Evolutionary conservation across 2,329 filamentous ascomycete species (phyloP).

Genomic region (Ascochyta lentis): DNA sequence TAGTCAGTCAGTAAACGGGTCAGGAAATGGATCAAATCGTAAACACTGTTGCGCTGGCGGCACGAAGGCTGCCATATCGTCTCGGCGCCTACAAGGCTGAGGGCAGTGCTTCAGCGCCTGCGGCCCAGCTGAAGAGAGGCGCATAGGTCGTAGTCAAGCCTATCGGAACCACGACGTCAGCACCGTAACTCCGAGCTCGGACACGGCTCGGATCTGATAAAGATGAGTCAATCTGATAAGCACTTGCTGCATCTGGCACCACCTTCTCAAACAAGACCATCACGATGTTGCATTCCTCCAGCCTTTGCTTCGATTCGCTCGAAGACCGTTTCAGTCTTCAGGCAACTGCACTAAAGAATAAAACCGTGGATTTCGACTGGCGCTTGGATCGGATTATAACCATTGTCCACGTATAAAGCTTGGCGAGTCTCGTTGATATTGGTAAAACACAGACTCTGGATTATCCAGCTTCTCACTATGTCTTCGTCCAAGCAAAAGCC

Average conservation of each 20-base stretch:
- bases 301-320: too few relatives aligned
- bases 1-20: neutral
- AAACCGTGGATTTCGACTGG: too few relatives aligned
- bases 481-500: neutral
- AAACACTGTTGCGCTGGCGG: neutral
- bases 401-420: too few relatives aligned
- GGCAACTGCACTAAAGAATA: too few relatives aligned
- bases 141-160: neutral
- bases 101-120: neutral
- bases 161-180: neutral
- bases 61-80: neutral
- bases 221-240: slow-evolving; percentile 7
- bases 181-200: neutral
- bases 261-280: neutral
- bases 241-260: neutral
- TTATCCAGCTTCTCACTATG: neutral
- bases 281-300: neutral
- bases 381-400: too few relatives aligned
- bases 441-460: neutral
- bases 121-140: neutral
- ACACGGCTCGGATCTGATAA: slow-evolving; percentile 17
- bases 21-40: neutral
- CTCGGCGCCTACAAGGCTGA: neutral
- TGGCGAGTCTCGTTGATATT: neutral
- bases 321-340: too few relatives aligned